A percentile compares a stretch with the other conserved stretches of the same genome.
These are phyloP conservation scores for Exsudoporus floridanus DNA, from an alignment of 1,284 basidiomycete species.

Conservation along the genomic window DNA sequence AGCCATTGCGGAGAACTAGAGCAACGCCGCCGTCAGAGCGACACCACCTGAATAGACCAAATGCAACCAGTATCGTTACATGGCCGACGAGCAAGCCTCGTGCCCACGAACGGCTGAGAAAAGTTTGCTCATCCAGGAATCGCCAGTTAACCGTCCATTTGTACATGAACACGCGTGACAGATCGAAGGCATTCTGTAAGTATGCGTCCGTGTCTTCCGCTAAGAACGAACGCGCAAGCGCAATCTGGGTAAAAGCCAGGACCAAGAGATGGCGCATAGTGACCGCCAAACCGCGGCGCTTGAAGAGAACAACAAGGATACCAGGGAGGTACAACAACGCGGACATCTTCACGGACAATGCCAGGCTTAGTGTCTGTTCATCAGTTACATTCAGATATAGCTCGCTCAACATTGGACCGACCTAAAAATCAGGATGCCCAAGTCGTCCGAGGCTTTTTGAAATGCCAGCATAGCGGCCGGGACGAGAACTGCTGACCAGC, in stretches of 20 bases:
- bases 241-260: constrained; percentile 56
- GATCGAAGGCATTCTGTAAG: constrained; percentile 78
- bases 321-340: constrained; percentile 91
- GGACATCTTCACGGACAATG: constrained; percentile 96
- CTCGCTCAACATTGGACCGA: constrained; percentile 38
- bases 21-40: constrained; percentile 61
- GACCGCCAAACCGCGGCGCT: constrained; percentile 61
- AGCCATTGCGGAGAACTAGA: constrained; percentile 53
- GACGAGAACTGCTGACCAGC: constrained; percentile 72
- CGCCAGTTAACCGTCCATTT: constrained; percentile 99
- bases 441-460: constrained; percentile 55
- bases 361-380: constrained; percentile 52
- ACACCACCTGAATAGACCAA: constrained; percentile 78
- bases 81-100: constrained; percentile 68
- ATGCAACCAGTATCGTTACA: constrained; percentile 54
- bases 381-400: constrained; percentile 10
- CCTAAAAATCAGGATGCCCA: constrained; percentile 75
- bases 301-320: constrained; percentile 77
- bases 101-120: constrained; percentile 69
- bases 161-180: constrained; percentile 88
- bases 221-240: constrained; percentile 77
- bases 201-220: constrained; percentile 64
- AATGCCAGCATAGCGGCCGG: constrained; percentile 64
- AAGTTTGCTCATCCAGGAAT: constrained; percentile 74
- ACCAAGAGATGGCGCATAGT: constrained; percentile 56